Conservation (phyloP, 23 red algal genomes). For the Gracilaria gracilis region DNA sequence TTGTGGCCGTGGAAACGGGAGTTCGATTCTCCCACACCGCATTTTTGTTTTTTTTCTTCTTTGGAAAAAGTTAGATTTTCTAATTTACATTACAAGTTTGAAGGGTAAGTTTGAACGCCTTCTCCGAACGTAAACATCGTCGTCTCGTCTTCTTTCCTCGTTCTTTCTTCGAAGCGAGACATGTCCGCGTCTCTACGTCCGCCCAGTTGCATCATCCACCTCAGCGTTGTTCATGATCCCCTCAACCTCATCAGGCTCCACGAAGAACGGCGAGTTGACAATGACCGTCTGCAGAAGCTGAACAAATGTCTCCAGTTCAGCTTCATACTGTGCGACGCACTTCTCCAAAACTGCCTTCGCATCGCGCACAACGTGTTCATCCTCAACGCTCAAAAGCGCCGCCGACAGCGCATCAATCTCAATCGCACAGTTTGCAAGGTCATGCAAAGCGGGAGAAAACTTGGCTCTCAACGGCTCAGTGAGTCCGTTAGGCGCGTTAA, state of each 20-base stretch:
- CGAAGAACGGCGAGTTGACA: slow-evolving; percentile 59
- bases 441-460: slow-evolving; percentile 24
- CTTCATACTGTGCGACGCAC: slow-evolving; percentile 24
- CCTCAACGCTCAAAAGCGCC: slow-evolving; percentile 9
- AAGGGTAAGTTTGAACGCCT: too few species aligned
- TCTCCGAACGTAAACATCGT: too few species aligned
- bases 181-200: not conserved
- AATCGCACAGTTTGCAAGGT: slow-evolving; percentile 13
- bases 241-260: not conserved
- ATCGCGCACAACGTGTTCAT: not conserved
- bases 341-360: not conserved
- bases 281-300: slow-evolving; percentile 31
- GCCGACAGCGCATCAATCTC: slow-evolving; percentile 25
- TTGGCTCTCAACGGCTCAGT: slow-evolving; percentile 42
- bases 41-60: not conserved
- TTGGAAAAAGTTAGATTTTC: too few species aligned
- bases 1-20: slow-evolving; percentile 92
- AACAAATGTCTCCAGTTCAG: slow-evolving; percentile 42
- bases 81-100: too few species aligned
- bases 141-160: too few species aligned
- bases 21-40: slow-evolving; percentile 91
- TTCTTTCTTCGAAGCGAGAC: too few species aligned
- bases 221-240: not conserved
- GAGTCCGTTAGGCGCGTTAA: slow-evolving; percentile 46
- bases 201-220: not conserved